Evolutionary conservation across 306 rosid species (phyloP).

Genomic region (Malus asiatica): DNA sequence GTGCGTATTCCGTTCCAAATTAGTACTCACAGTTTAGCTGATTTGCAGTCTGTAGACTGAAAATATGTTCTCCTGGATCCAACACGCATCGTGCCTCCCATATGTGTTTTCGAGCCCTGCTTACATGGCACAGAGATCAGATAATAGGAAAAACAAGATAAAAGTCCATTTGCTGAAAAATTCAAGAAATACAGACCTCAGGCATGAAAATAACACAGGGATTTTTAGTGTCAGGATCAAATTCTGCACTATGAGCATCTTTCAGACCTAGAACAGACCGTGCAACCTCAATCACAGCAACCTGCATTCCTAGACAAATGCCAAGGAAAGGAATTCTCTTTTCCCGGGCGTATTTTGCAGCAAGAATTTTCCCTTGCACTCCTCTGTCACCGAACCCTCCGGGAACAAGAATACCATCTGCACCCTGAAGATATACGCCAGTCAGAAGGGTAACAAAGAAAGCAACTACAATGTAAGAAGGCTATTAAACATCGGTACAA

Average conservation of each 20-base stretch:
- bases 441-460: constrained; percentile 5
- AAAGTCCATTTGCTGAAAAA: neutral
- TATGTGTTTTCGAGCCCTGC: constrained; percentile 90
- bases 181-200: constrained; percentile 43
- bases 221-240: constrained; percentile 57
- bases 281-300: constrained; percentile 86
- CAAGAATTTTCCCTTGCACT: constrained; percentile 86
- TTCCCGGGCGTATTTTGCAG: constrained; percentile 85
- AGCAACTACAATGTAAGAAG: neutral
- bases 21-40: constrained; percentile 70
- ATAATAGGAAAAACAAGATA: neutral
- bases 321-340: constrained; percentile 73
- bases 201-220: constrained; percentile 95
- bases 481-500: neutral
- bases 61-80: constrained; percentile 89
- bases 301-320: constrained; percentile 90
- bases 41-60: constrained; percentile 58
- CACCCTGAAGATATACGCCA: constrained; percentile 55
- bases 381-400: constrained; percentile 98
- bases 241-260: constrained; percentile 83
- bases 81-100: constrained; percentile 99
- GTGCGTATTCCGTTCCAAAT: neutral
- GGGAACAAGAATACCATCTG: constrained; percentile 82
- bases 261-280: constrained; percentile 69
- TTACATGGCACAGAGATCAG: constrained; percentile 7